Conservation (phyloP, 805 yeast species). For the Monosporozyma unispora region DNA sequence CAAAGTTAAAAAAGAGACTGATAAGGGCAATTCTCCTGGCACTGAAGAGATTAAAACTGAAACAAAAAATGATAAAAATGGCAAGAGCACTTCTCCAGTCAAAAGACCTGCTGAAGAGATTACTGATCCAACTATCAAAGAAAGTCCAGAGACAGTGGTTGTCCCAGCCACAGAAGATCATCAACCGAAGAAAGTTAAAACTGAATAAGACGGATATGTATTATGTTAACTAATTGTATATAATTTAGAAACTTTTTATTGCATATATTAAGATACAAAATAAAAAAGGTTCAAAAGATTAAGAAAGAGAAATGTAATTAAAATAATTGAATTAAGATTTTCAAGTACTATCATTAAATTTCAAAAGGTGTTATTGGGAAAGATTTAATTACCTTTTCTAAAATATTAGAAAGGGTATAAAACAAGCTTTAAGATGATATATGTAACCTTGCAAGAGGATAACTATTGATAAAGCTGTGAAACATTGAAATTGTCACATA, state of each 20-base stretch:
- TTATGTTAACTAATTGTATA: background rate
- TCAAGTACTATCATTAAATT: no score
- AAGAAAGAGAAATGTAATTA: no score
- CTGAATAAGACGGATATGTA: background rate
- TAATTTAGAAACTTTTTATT: background rate
- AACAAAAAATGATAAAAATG: background rate
- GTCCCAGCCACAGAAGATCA: background rate
- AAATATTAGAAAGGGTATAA: no score
- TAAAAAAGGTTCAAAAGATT: no score
- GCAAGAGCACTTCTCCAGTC: background rate
- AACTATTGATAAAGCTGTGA: no score
- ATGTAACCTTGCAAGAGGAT: no score
- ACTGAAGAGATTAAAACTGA: background rate
- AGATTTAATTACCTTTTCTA: no score
- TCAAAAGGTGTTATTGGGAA: no score
- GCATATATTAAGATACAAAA: background rate
- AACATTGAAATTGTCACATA: no score
- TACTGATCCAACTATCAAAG: background rate
- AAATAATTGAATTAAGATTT: no score
- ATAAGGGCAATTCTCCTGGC: background rate
- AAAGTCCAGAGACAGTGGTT: background rate
- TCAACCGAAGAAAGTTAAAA: background rate
- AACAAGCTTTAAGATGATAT: no score
- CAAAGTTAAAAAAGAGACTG: background rate
- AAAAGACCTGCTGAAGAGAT: background rate